A percentile compares a stretch with the other conserved stretches of the same genome.
Evolutionary conservation across 2,329 filamentous ascomycete genomes (phyloP).

Genomic region (Neonectria neomacrospora): DNA sequence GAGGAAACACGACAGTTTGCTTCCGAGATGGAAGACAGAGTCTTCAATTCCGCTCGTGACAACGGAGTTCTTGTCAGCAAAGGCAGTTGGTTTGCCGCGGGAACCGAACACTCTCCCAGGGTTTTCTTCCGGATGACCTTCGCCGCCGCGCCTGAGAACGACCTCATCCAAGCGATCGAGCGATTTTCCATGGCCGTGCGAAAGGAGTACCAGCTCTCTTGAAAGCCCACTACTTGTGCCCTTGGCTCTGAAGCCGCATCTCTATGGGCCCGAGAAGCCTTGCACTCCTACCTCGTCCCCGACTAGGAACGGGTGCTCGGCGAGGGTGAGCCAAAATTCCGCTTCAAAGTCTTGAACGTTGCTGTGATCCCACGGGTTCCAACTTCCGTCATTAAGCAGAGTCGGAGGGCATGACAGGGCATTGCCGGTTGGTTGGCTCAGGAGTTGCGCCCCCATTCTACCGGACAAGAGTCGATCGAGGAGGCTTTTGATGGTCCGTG

Average conservation of each 20-base stretch:
- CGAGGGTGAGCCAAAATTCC: conserved; percentile 15
- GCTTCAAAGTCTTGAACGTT: conserved; percentile 15
- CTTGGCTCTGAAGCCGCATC: background rate
- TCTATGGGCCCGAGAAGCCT: background rate
- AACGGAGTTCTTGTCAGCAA: conserved; percentile 15
- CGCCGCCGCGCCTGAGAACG: conserved; percentile 6
- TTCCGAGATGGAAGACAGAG: conserved; percentile 2
- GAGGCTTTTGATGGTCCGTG: conserved; percentile 30
- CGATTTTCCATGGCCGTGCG: conserved; percentile 4
- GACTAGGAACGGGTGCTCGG: conserved; percentile 16
- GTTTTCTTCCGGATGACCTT: conserved; percentile 14
- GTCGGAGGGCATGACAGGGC: background rate
- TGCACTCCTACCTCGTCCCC: conserved; percentile 37
- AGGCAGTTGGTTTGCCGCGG: conserved; percentile 17
- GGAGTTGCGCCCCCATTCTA: background rate
- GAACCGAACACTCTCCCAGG: background rate
- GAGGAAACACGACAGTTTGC: background rate
- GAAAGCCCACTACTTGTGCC: background rate
- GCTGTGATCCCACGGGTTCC: conserved; percentile 11
- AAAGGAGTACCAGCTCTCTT: background rate
- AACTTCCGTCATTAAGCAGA: background rate
- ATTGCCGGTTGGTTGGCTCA: background rate
- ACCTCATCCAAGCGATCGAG: conserved; percentile 8
- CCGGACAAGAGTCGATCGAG: conserved; percentile 51
- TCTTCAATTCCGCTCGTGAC: conserved; percentile 2